Evolutionary conservation across 306 rosid species (phyloP), one percentile per base, ranked within the genome.

Genomic region (Prunus davidiana): DNA sequence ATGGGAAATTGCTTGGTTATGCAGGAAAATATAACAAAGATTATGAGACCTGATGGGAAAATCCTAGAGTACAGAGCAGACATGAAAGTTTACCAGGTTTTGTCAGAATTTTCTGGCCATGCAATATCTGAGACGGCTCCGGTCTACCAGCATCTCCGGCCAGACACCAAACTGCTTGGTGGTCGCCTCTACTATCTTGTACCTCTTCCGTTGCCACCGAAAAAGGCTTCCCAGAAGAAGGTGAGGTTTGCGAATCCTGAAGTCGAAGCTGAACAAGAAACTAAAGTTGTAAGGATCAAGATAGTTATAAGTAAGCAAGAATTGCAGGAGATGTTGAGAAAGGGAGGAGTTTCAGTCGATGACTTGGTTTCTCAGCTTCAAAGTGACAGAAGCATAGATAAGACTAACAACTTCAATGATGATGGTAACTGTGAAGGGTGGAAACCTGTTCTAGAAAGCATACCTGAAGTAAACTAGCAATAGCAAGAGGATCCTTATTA

Each of bases 1-100:
- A 93, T 94, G 99, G 99, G 99, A 24, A 95, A 95, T 65, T 89
- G 96, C 80, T 70, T 95, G 78, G 90, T 82, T 73, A 28, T 81
- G 65, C 88, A 83, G 69, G 71, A 82, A 46, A 83, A 88, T 10
- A 57, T 84, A 12, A 88, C 89, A 52, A 93, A 78, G 83, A 74
- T 95, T 72, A 82, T 88, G 93, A 90, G 86, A 83, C 65, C 89
- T 10, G 97, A 95, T 76, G 92, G 97, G 41, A 88, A 90, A 83
- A 64, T 91, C 57, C 85, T 95, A 2, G 95, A 87, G 78, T 95
- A 92, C 89, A 87, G 84, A 76, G 67, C 88, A 76, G 90, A 93
- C 24, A 82, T 85, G 41, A 79, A 76, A 66, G 97, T 77, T 18
- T 81, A 84, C 65, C 85, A 90, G 13, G 88, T 92, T 66, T 56